A percentile compares a stretch with the other conserved stretches of the same genome.
These are phyloP conservation scores for Penicillium subrubescens DNA, from an alignment of 495 filamentous ascomycete genomes.

Conservation along the genomic window DNA sequence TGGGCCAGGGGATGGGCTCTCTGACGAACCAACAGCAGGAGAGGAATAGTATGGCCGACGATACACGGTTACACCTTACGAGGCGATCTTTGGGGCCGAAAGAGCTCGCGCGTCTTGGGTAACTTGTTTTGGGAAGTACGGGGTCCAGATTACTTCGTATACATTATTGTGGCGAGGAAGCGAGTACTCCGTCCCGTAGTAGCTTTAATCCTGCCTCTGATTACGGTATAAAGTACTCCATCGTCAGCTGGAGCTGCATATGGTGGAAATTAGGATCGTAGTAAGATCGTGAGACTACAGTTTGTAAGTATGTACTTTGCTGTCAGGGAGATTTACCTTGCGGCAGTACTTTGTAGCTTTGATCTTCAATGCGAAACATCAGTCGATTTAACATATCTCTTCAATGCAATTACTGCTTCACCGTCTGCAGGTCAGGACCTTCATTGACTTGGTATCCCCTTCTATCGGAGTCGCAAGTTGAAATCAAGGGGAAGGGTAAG, in stretches of 20 bases:
- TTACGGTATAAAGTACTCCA: not conserved
- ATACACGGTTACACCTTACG: conserved; percentile 13
- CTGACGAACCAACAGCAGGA: conserved; percentile 29
- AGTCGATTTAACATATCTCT: not conserved
- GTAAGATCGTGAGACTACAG: not conserved
- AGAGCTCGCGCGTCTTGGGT: not conserved
- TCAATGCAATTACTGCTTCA: not conserved
- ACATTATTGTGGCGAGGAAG: not conserved
- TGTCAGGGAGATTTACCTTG: not conserved
- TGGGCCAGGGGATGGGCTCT: conserved; percentile 18
- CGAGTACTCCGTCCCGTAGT: not conserved
- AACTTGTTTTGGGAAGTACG: not conserved
- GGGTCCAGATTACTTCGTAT: not conserved
- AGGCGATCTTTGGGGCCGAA: conserved; percentile 24
- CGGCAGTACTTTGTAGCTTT: not conserved
- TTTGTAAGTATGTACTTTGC: not conserved
- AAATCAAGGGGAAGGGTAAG: conserved; percentile 1
- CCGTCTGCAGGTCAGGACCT: not conserved
- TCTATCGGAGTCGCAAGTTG: not conserved
- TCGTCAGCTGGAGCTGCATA: not conserved
- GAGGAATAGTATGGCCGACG: conserved; percentile 8
- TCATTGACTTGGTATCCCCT: not conserved
- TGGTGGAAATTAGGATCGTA: not conserved
- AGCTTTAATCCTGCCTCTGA: not conserved
- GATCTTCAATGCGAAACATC: not conserved